Percentiles rank a stretch among this genome's conserved stretches.
phyloP scores from a whole-genome alignment of 2,329 filamentous ascomycete species.

The Dactylellina parvicollis region DNA sequence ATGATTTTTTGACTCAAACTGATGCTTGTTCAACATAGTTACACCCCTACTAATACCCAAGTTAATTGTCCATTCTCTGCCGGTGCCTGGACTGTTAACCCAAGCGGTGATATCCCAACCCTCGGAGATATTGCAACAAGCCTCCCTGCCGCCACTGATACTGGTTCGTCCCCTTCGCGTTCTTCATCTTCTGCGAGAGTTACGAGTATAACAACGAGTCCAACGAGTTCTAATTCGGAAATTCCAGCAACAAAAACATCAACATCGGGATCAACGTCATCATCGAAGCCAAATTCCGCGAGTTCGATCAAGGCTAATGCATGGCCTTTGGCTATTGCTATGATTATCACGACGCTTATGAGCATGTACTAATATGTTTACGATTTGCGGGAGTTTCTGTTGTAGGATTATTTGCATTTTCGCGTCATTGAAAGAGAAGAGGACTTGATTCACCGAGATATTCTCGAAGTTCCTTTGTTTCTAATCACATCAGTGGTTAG shows the following conservation, averaged over 20 bases:
- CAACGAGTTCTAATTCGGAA: constrained; percentile 29
- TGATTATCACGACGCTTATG: constrained; percentile 36
- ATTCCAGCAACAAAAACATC: constrained; percentile 29
- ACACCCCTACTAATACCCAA: constrained; percentile 70
- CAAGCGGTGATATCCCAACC: constrained; percentile 75
- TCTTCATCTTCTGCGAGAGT: constrained; percentile 9
- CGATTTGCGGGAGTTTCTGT: constrained; percentile 7
- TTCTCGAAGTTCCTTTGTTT: neutral
- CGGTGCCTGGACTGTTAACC: constrained; percentile 78
- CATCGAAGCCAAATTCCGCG: constrained; percentile 37
- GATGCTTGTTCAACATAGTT: constrained; percentile 64
- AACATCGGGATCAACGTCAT: too few species aligned
- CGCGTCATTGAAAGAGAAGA: neutral
- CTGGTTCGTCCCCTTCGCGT: constrained; percentile 49
- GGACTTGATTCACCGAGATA: neutral
- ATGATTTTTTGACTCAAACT: neutral
- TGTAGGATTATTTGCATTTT: constrained; percentile 16
- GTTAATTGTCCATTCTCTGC: constrained; percentile 74
- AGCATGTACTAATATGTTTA: constrained; percentile 38
- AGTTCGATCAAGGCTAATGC: constrained; percentile 19
- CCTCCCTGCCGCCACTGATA: constrained; percentile 22
- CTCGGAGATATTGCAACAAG: constrained; percentile 67
- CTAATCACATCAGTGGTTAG: too few species aligned
- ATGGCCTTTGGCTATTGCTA: constrained; percentile 29
- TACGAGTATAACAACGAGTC: constrained; percentile 23